Evolutionary conservation across 257 asterid genomes (phyloP), one percentile per base, ranked within the genome.

Genomic region (Gentiana straminea): DNA sequence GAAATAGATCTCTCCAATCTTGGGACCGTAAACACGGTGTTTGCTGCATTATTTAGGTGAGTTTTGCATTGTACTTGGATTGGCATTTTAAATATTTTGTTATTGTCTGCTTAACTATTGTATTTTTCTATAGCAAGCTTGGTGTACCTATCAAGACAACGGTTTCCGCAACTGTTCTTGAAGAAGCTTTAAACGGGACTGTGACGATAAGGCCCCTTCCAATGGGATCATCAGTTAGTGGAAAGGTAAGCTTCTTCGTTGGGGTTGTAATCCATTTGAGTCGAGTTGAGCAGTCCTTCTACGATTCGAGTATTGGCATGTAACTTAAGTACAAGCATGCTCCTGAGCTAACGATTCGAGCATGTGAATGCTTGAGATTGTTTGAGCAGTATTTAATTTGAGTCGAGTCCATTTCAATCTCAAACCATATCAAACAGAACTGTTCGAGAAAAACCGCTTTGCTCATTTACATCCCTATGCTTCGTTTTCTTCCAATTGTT

Each of bases 61-160:
- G 33, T n/a, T 13, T 45, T 51, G 34, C 4, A 0, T 24, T 24
- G 24, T 35, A 45, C 43, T 66, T 53, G 48, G 57, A 5, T 57
- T 58, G 24, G 24, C 54, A 55, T 53, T 58, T 54, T 66, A 54
- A 57, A 55, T 4, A 52, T 62, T 37, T 54, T 69, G 36, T 57
- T 55, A 54, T 56, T 63, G 13, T 60, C 33, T 38, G 39, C 52
- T 48, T 6, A 62, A 59, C 70, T 57, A 66, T 60, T 66, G 63
- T 24, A 24, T 24, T 24, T 24, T 24, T 24, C 24, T 52, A 54
- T 64, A 92, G 99, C 87, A 92, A 92, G 82, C 71, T 92, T 77
- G 97, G 99, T 57, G 97, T 88, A 57, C 99, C 99, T 45, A 92
- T 92, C 77, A 92, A 88, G 93, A 92, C 97, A 38, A 92, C 97